These are phyloP conservation scores for Cercophora samala DNA, from an alignment of 495 filamentous ascomycete genomes.

Conservation along the genomic window DNA sequence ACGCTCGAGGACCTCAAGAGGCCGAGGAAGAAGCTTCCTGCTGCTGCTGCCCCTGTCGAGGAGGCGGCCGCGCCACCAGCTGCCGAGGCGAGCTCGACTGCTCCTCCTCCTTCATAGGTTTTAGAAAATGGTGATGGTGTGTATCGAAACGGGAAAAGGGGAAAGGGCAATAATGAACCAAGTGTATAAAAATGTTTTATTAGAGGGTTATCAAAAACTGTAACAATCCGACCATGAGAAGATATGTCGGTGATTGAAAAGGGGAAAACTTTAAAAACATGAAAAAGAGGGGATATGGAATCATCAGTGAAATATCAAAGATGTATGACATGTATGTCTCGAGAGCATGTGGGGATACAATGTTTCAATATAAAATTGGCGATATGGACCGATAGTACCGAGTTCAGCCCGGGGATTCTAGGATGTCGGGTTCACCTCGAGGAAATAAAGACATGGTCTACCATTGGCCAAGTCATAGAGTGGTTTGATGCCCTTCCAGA, in stretches of 20 bases:
- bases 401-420: too few relatives aligned
- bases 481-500: too few relatives aligned
- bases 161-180: background rate
- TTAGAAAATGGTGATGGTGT: background rate
- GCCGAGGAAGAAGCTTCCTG: slow-evolving; percentile 61
- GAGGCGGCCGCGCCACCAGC: slow-evolving; percentile 10
- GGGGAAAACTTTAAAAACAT: background rate
- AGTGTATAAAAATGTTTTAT: background rate
- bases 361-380: too few relatives aligned
- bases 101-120: slow-evolving; percentile 2
- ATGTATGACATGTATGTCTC: background rate
- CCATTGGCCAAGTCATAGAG: background rate
- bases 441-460: background rate
- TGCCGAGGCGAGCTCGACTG: background rate
- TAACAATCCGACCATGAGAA: background rate
- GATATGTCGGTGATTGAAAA: background rate
- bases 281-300: too few relatives aligned
- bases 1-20: slow-evolving; percentile 76
- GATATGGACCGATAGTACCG: too few relatives aligned
- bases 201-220: background rate
- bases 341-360: too few relatives aligned
- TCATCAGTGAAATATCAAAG: background rate
- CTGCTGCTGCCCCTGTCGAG: background rate
- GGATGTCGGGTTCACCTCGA: too few relatives aligned
- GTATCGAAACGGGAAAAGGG: background rate